These are phyloP conservation scores for Petunia secreta DNA, from an alignment of 257 asterid genomes.

Conservation along the genomic window DNA sequence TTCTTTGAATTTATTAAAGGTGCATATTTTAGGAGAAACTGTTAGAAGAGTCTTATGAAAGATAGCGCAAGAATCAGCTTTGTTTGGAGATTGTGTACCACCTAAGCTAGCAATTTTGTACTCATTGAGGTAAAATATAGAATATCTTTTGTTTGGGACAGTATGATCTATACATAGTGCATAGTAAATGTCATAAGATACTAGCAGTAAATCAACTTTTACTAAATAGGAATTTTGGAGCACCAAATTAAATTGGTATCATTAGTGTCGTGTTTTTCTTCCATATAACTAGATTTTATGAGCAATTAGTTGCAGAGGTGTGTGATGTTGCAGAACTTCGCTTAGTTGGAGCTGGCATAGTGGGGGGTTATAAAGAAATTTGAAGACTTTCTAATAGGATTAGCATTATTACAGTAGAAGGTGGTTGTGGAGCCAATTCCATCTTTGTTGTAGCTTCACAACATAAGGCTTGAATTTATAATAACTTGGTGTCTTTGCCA, in stretches of 20 bases:
- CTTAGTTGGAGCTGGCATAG: conserved; percentile 76
- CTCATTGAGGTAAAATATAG: conserved; percentile 49
- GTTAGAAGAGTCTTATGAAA: conserved; percentile 67
- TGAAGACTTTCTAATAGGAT: conserved; percentile 54
- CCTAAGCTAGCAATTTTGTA: conserved; percentile 60
- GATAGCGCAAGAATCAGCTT: conserved; percentile 65
- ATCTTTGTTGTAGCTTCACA: conserved; percentile 72
- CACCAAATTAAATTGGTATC: not conserved
- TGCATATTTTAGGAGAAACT: conserved; percentile 73
- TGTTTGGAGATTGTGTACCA: conserved; percentile 67
- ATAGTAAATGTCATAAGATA: not conserved
- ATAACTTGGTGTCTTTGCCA: not conserved
- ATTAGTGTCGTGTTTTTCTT: not conserved
- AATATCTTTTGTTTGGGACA: not conserved
- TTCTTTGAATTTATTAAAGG: conserved; percentile 49
- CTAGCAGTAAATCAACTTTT: not conserved
- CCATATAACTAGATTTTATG: not conserved
- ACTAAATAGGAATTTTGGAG: not conserved
- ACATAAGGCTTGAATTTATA: conserved; percentile 40
- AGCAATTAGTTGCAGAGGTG: conserved; percentile 53
- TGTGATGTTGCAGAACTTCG: conserved; percentile 84
- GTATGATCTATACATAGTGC: not conserved
- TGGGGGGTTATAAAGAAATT: conserved; percentile 65
- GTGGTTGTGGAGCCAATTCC: conserved; percentile 82
- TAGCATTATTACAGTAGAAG: conserved; percentile 65